Evolutionary conservation across 257 asterid genomes (phyloP), one percentile per base, ranked within the genome.

Genomic region (Schizonepeta tenuifolia): DNA sequence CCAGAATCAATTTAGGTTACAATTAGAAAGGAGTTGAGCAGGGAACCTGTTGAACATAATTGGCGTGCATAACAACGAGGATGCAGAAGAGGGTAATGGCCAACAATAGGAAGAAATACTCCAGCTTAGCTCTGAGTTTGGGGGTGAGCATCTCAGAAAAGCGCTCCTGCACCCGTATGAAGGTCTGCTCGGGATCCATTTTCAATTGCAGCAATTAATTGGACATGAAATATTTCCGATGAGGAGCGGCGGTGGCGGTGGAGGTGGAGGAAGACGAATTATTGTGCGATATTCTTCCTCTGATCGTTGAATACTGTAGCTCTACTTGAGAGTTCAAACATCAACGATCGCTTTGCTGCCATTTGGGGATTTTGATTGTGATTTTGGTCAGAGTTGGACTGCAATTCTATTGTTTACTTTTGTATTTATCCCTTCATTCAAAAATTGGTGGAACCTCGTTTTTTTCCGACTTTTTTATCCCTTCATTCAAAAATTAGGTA

Each of bases 121-220:
- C 99, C 35, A 94, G 93, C 74, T 86, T 78, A 40, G 82, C 96
- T 80, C 99, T 82, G 77, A 94, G 86, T 80, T 82, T 85, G 21
- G 97, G 96, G 13, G 84, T 83, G 49, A 94, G 89, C 97, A 94
- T 80, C 89, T 94, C 96, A 3, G 97, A 81, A 64, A 94, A 94
- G 17, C 99, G 86, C 83, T 94, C 99, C 86, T 94, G 97, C 44
- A 94, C 97, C 78, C 99, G 83, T 51, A 94, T 94, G 77, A 91
- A 94, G 61, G 97, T 94, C 86, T 94, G 96, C 78, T 94, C 99
- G 44, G 97, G 97, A 91, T 94, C 99, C 99, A 94, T 94, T 46
- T 47, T 47, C 17, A 58, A 55, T 49, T 43, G 41, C 49, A 59
- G 70, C 70, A 35, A 59, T 46, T 56, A 35, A 59, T 46, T 56